Evolutionary conservation across 1,139 yeast genomes (phyloP), one percentile per base, ranked within the genome.

Genomic region (Geotrichum carabidarum): DNA sequence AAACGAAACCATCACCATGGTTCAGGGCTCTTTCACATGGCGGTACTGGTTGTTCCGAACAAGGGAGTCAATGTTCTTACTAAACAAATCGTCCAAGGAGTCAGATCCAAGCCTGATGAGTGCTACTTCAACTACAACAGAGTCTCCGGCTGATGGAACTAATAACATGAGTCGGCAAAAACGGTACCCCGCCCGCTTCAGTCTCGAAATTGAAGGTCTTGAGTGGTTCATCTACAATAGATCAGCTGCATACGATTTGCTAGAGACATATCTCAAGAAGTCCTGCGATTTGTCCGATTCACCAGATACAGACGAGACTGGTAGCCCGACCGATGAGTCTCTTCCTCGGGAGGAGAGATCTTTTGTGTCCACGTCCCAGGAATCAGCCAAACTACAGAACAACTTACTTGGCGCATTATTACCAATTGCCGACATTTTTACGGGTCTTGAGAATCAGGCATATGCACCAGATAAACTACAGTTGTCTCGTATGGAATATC

Each of bases 201-300:
- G 77, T 1, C 65, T 89, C 5, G 77, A 78, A 22, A 70, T 86
- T 8, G 85, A 84, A 50, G 99, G 99, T 0, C 65, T 87, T 1
- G 99, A 93, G 66, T 72, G 86, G 51, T 93, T 89, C 66, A 72
- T 86, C 58, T 90, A 86, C 68, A 93, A 93, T 68, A 75, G 94
- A 63, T 80, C 88, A 0, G 74, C 74, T 22, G 93, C 95, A 0
- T 93, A 86, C 67, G 93, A 87, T 50, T 77, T 76, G 52, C 79
- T 89, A 18, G 66, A 82, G 60, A 78, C 78, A 22, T 67, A 72
- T 41, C 59, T 60, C 34, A 64, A 61, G 30, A 57, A 54, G 27
- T 27, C 41, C 9, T 40, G 36, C 12, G 15, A 30, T 4, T n/a
- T n/a, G n/a, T 17, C 22, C 30, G 43, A 47, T 6, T 18, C 17